A percentile compares a stretch with the other conserved stretches of the same genome.
Evolutionary conservation across 441 rosid species (phyloP).

Genomic region (Adansonia gregorii): DNA sequence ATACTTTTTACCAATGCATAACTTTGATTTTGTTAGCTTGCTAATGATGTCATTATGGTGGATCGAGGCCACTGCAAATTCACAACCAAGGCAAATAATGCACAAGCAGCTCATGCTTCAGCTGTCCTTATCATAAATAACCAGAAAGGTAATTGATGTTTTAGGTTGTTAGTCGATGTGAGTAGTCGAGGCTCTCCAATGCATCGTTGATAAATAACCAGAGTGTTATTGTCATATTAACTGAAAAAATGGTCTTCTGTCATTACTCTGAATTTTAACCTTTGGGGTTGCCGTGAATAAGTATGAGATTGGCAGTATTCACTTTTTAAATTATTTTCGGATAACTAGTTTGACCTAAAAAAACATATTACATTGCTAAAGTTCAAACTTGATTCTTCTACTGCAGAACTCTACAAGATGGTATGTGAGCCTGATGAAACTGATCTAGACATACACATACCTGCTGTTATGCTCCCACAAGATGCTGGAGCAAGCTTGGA

Average conservation of each 20-base stretch:
- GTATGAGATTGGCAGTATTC: background rate
- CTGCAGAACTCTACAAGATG: slow-evolving; percentile 94
- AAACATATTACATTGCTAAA: slow-evolving; percentile 3
- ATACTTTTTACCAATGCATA: slow-evolving; percentile 24
- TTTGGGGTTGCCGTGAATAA: slow-evolving; percentile 10
- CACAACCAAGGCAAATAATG: slow-evolving; percentile 84
- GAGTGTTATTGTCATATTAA: background rate
- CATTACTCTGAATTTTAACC: slow-evolving; percentile 6
- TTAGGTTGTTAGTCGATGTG: slow-evolving; percentile 10
- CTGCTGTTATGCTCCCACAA: slow-evolving; percentile 93
- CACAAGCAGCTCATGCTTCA: slow-evolving; percentile 91
- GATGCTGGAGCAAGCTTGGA: slow-evolving; percentile 90
- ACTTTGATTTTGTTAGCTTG: slow-evolving; percentile 55
- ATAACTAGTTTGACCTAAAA: background rate
- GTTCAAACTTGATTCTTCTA: slow-evolving; percentile 12
- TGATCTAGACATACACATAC: slow-evolving; percentile 79
- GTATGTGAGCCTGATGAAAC: slow-evolving; percentile 98
- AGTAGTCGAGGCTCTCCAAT: background rate
- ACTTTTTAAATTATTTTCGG: slow-evolving; percentile 11
- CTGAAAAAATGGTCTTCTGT: background rate
- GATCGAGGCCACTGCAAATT: slow-evolving; percentile 91
- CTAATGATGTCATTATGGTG: slow-evolving; percentile 82
- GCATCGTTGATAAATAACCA: slow-evolving; percentile 2
- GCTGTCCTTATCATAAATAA: slow-evolving; percentile 89
- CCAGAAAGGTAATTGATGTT: slow-evolving; percentile 61